Evolutionary conservation across 805 yeast genomes (phyloP).

Genomic region (Middelhovenomyces tepae): DNA sequence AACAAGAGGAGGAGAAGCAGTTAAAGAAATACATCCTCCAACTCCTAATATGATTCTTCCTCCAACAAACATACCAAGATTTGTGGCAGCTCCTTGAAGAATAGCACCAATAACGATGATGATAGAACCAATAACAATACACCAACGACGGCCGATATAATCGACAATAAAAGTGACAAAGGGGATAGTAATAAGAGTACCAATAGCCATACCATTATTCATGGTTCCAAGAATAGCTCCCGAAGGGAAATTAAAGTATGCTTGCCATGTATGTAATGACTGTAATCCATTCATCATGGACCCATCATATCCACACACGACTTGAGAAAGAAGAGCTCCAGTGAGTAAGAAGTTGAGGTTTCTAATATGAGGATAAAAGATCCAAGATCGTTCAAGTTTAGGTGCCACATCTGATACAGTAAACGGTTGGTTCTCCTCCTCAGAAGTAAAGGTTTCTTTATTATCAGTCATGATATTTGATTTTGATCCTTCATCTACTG

Average conservation of each 20-base stretch:
- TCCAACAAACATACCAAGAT: constrained; percentile 55
- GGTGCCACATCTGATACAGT: constrained; percentile 12
- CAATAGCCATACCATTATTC: constrained; percentile 32
- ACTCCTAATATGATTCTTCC: constrained; percentile 64
- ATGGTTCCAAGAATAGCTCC: constrained; percentile 14
- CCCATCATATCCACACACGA: constrained; percentile 16
- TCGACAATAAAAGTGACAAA: constrained; percentile 55
- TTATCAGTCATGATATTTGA: no score
- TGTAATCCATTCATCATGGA: constrained; percentile 17
- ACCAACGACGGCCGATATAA: constrained; percentile 51
- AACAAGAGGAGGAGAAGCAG: constrained; percentile 72
- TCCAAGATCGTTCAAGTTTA: constrained; percentile 13
- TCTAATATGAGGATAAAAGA: constrained; percentile 12
- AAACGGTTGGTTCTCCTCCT: no score
- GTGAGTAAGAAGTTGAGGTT: constrained; percentile 11
- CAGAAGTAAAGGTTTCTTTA: no score
- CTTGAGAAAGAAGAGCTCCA: constrained; percentile 11
- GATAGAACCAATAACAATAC: constrained; percentile 44
- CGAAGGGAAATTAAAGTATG: constrained; percentile 13
- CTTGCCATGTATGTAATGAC: constrained; percentile 18
- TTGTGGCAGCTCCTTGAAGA: constrained; percentile 33
- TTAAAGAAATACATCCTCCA: constrained; percentile 66
- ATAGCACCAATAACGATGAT: constrained; percentile 52
- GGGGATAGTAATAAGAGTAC: constrained; percentile 64
- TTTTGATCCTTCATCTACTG: no score